A percentile compares a stretch with the other conserved stretches of the same genome.
Conservation (phyloP, 768 basidiomycete species). For the Lanmaoa pseudosensibilis region DNA sequence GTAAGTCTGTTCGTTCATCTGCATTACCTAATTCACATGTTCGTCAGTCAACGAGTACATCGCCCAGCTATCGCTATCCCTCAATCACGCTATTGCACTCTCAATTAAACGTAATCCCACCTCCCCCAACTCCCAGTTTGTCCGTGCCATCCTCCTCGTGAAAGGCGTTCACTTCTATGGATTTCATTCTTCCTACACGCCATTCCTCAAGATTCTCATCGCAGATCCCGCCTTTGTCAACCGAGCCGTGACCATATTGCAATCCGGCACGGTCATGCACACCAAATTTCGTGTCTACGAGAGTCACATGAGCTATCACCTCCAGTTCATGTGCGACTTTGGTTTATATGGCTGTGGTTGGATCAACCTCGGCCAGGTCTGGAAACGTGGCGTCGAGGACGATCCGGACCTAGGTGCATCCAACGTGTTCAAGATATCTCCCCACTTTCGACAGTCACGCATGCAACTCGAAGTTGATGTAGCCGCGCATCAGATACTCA, state of each 20-base stretch:
- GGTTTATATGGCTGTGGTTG: slow-evolving; percentile 93
- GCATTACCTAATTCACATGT: background rate
- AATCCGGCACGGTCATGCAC: slow-evolving; percentile 79
- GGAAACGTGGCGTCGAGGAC: slow-evolving; percentile 49
- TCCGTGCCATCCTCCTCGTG: slow-evolving; percentile 78
- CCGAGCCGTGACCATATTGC: slow-evolving; percentile 73
- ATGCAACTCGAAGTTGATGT: slow-evolving; percentile 83
- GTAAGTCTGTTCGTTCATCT: slow-evolving; percentile 39
- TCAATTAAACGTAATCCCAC: slow-evolving; percentile 74
- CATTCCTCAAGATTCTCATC: slow-evolving; percentile 85
- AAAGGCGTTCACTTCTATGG: slow-evolving; percentile 98
- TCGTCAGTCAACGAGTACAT: slow-evolving; percentile 73
- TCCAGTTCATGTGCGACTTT: slow-evolving; percentile 95
- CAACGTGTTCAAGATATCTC: slow-evolving; percentile 46
- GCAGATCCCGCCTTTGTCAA: slow-evolving; percentile 67
- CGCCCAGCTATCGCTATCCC: slow-evolving; percentile 61
- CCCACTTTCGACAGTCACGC: slow-evolving; percentile 65
- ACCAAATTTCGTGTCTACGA: slow-evolving; percentile 82
- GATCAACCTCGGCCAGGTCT: slow-evolving; percentile 71
- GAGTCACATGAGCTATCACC: slow-evolving; percentile 81
- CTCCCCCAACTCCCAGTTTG: slow-evolving; percentile 54
- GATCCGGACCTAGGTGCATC: slow-evolving; percentile 13
- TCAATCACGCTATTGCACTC: slow-evolving; percentile 85
- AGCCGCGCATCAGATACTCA: slow-evolving; percentile 79
- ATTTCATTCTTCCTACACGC: slow-evolving; percentile 79